Percentiles rank a stretch among this genome's conserved stretches.
Conservation (phyloP, 176 grass and related monocot genomes). For the Oryza australiensis region DNA sequence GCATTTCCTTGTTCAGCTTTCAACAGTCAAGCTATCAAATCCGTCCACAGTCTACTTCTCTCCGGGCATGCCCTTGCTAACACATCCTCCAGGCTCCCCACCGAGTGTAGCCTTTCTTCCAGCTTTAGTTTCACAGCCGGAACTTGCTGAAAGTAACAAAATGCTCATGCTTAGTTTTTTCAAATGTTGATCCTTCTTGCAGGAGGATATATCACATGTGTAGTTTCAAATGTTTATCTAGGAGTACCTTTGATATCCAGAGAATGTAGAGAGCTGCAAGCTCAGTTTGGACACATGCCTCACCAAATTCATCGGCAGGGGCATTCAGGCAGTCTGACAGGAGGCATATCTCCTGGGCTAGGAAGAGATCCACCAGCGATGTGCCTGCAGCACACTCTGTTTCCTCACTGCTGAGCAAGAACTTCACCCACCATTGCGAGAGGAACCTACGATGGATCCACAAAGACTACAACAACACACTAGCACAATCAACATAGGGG, state of each 20-base stretch:
- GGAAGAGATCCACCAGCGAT: conserved; percentile 50
- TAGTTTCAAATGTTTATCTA: no score
- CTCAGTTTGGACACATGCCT: not conserved
- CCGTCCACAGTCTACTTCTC: conserved; percentile 32
- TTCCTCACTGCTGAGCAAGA: conserved; percentile 23
- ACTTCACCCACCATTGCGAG: conserved; percentile 63
- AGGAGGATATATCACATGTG: not conserved
- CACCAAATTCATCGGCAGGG: conserved; percentile 32
- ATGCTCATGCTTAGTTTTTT: not conserved
- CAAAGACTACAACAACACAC: conserved; percentile 51
- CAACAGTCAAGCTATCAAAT: conserved; percentile 17
- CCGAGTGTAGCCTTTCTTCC: conserved; percentile 20
- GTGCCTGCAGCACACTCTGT: conserved; percentile 2
- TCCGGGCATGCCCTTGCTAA: conserved; percentile 30
- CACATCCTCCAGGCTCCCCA: conserved; percentile 32
- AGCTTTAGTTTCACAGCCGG: conserved; percentile 28
- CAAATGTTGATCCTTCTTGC: not conserved
- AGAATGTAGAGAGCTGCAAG: conserved; percentile 42
- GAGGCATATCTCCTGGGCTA: conserved; percentile 60
- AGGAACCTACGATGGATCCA: conserved; percentile 90
- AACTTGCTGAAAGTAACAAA: conserved; percentile 42
- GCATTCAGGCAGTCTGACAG: conserved; percentile 43
- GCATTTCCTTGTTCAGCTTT: not conserved
- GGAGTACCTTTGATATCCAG: conserved; percentile 37
- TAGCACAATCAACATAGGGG: not conserved